phyloP scores from a whole-genome alignment of 306 rosid species.

The Fragaria nilgerrensis region DNA sequence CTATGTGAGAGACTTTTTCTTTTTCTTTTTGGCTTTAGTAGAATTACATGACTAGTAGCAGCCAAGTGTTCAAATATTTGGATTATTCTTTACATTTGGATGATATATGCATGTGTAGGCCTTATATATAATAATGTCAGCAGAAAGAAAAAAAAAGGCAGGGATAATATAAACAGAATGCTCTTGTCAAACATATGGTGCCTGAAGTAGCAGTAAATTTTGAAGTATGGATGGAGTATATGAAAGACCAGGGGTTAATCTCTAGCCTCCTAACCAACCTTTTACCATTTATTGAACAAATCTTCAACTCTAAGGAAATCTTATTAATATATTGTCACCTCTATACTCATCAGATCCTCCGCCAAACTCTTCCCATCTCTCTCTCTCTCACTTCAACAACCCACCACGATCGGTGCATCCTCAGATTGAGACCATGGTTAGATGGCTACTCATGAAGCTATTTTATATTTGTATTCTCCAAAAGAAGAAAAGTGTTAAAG shows the following conservation, averaged over 20 bases:
- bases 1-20: neutral
- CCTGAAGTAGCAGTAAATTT: neutral
- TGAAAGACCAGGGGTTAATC: slow-evolving; percentile 11
- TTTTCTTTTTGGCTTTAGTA: neutral
- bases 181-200: slow-evolving; percentile 8
- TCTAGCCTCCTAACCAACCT: slow-evolving; percentile 9
- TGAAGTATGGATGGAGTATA: slow-evolving; percentile 5
- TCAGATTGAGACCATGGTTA: neutral
- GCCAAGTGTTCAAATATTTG: neutral
- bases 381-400: slow-evolving; percentile 1
- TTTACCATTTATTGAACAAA: slow-evolving; percentile 8
- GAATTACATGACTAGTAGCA: neutral
- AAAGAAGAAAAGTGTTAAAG: neutral
- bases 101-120: neutral
- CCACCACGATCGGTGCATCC: slow-evolving; percentile 4
- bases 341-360: neutral
- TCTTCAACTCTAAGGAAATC: slow-evolving; percentile 37
- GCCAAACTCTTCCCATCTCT: slow-evolving; percentile 31
- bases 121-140: neutral
- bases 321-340: neutral
- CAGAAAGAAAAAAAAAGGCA: neutral
- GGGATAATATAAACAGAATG: slow-evolving; percentile 7
- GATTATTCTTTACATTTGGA: neutral
- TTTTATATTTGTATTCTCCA: neutral
- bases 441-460: neutral